phyloP scores from a whole-genome alignment of 2,329 filamentous ascomycete species.

The Camptophora hylomeconis region DNA sequence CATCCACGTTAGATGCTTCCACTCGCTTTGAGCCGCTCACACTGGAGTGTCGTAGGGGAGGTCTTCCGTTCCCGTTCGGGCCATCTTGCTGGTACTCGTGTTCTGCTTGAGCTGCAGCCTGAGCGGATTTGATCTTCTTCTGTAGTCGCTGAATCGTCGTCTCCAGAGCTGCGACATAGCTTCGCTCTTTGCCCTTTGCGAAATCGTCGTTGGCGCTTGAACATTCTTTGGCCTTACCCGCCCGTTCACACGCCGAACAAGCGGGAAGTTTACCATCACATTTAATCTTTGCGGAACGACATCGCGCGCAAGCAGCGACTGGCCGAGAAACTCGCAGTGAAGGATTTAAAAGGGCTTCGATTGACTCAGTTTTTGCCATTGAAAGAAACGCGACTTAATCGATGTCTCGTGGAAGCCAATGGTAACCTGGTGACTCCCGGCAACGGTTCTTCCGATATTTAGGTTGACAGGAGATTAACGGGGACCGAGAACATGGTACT shows the following conservation, averaged over 20 bases:
- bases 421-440: too few relatives aligned
- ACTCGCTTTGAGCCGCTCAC: constrained; percentile 34
- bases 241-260: constrained; percentile 89
- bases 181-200: constrained; percentile 85
- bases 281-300: constrained; percentile 88
- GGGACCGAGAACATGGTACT: too few relatives aligned
- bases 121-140: constrained; percentile 47
- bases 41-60: constrained; percentile 18
- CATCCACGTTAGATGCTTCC: constrained; percentile 79
- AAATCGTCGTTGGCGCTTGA: constrained; percentile 94
- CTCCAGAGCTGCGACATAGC: constrained; percentile 93
- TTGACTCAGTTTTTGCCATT: constrained; percentile 16
- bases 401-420: too few relatives aligned
- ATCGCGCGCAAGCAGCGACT: constrained; percentile 68
- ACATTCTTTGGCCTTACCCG: constrained; percentile 73
- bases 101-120: constrained; percentile 41
- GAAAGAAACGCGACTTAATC: too few relatives aligned
- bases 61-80: constrained; percentile 24
- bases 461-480: too few relatives aligned
- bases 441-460: too few relatives aligned
- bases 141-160: constrained; percentile 80
- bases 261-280: constrained; percentile 93
- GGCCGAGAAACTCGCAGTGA: constrained; percentile 62
- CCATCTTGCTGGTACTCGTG: constrained; percentile 54
- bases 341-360: constrained; percentile 26